phyloP scores from a whole-genome alignment of 805 yeast species.

The Candida endomychidarum region DNA sequence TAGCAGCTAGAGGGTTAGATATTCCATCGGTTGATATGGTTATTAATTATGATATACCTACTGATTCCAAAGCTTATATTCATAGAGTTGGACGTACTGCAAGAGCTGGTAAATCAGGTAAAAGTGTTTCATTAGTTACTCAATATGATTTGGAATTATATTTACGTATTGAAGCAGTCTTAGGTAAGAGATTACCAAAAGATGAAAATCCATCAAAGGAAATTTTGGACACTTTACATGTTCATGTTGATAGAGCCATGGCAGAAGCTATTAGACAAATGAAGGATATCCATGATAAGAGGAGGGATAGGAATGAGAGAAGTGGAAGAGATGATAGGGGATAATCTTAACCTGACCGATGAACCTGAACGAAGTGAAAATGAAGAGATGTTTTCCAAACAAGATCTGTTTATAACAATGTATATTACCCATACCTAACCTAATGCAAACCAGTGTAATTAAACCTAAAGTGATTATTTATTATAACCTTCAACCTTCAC shows the following conservation, averaged over 20 bases:
- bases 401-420: too few species aligned
- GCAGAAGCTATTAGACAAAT: conserved; percentile 84
- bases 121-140: conserved; percentile 83
- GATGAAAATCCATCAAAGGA: conserved; percentile 73
- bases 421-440: too few species aligned
- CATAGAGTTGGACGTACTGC: conserved; percentile 96
- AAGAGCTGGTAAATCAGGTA: conserved; percentile 88
- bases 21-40: conserved; percentile 79
- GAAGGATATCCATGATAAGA: conserved; percentile 58
- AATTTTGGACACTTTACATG: conserved; percentile 73
- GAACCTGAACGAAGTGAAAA: too few species aligned
- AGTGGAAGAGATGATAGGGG: conserved; percentile 21
- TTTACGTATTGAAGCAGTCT: conserved; percentile 83
- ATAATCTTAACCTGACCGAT: too few species aligned
- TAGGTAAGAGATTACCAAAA: conserved; percentile 79
- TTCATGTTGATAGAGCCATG: conserved; percentile 87
- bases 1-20: conserved; percentile 88
- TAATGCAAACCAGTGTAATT: too few species aligned
- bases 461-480: too few species aligned
- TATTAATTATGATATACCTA: conserved; percentile 76
- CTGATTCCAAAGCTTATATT: conserved; percentile 80
- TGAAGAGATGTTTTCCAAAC: too few species aligned
- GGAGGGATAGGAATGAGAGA: conserved; percentile 24
- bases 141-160: conserved; percentile 92
- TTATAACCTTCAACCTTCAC: too few species aligned